These are phyloP conservation scores for Pseudogymnoascus sp. DNA, from an alignment of 2,329 filamentous ascomycete genomes.

Conservation along the genomic window DNA sequence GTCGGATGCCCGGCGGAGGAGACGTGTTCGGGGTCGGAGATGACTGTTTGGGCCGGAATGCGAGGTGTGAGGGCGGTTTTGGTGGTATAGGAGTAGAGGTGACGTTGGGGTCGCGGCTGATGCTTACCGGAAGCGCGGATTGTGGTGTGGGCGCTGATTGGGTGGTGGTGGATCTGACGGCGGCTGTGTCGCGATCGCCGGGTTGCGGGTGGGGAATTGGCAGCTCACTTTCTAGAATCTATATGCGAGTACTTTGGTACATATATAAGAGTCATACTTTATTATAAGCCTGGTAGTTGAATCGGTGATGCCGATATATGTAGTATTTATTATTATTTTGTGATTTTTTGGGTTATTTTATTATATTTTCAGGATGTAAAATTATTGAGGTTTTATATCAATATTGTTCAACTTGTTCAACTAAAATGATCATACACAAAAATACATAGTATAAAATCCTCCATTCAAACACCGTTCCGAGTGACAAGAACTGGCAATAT, in stretches of 20 bases:
- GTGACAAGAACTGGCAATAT: not conserved
- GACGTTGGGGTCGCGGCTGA: slow-evolving; percentile 7
- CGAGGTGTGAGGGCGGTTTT: not conserved
- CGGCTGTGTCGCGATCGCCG: not conserved
- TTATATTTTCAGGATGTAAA: not conserved
- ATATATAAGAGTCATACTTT: not conserved
- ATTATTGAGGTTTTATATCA: not conserved
- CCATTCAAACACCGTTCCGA: not conserved
- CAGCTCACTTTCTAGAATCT: not conserved
- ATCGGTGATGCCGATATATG: not conserved
- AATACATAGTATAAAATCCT: not conserved
- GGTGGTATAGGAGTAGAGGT: slow-evolving; percentile 5
- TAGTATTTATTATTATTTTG: not conserved
- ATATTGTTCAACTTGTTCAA: not conserved
- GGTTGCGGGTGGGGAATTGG: not conserved
- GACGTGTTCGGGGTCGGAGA: not conserved
- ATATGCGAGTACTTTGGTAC: not conserved
- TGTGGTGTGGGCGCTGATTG: not conserved
- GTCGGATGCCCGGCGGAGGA: not conserved
- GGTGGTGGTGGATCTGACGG: not conserved
- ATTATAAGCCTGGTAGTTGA: not conserved
- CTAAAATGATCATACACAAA: not conserved
- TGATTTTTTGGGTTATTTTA: not conserved
- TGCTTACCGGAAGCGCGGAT: not conserved
- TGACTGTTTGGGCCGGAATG: not conserved